Evolutionary conservation across 805 yeast genomes (phyloP).

Genomic region (Candida vartiovaarae): DNA sequence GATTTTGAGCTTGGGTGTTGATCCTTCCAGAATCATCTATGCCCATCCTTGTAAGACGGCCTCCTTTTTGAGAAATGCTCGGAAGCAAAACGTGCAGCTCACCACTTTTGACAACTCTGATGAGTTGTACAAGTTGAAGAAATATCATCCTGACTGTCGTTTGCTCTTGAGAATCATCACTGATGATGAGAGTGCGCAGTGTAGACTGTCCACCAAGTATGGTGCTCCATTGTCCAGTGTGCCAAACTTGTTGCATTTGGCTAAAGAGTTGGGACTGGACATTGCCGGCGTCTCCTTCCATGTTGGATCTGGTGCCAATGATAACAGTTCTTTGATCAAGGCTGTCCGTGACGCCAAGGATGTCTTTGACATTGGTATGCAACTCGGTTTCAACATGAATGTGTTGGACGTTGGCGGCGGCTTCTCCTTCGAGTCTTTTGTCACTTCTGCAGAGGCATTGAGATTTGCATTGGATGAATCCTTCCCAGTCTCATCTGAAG

Average conservation of each 20-base stretch:
- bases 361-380: constrained; percentile 55
- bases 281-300: constrained; percentile 90
- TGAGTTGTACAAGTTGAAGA: constrained; percentile 69
- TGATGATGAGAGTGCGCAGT: constrained; percentile 81
- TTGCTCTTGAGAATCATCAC: constrained; percentile 79
- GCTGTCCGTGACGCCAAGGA: constrained; percentile 67
- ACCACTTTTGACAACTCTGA: constrained; percentile 89
- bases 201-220: constrained; percentile 81
- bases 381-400: constrained; percentile 40
- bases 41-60: constrained; percentile 94
- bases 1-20: constrained; percentile 55
- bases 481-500: constrained; percentile 45
- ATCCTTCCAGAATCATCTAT: constrained; percentile 65
- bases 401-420: constrained; percentile 93
- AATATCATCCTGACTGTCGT: constrained; percentile 61
- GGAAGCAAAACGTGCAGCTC: constrained; percentile 45
- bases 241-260: constrained; percentile 47
- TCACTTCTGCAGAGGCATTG: constrained; percentile 50
- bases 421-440: constrained; percentile 59
- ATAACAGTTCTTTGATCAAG: constrained; percentile 53
- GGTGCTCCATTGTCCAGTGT: constrained; percentile 67
- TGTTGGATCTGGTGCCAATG: constrained; percentile 89
- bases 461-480: constrained; percentile 44
- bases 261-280: constrained; percentile 52
- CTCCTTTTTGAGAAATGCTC: constrained; percentile 71